Evolutionary conservation across 169 alveolate species (phyloP), one percentile per base, ranked within the genome.

Genomic region (Miamiensis avidus): DNA sequence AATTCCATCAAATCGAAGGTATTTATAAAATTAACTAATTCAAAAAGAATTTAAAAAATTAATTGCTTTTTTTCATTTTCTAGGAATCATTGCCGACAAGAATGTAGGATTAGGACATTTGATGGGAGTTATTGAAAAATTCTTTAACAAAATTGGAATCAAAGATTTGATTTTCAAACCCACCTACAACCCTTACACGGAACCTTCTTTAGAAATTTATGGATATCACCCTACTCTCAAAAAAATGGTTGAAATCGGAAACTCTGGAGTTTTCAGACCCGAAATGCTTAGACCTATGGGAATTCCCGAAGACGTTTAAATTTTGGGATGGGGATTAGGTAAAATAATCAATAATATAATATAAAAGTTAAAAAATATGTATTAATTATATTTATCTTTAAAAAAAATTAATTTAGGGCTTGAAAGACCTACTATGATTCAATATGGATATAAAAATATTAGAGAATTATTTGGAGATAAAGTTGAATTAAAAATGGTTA

Each of bases 101-200:
- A 95, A 97, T 78, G 91, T 98, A 75, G 98, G 99, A 29, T 91
- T 98, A 30, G 97, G 97, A 20, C 98, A 98, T 89, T 91, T 98
- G 31, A 95, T 98, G 84, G 99, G 99, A 11, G 94, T 98, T 27
- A 89, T 98, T 75, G 91, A 95, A 73, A 95, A 97, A 34, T 98
- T 98, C 94, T 98, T 98, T 89, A 93, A 93, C 65, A 95, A 97
- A 88, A 98, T 98, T 64, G 99, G 99, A n/a, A 97, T 98, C 34
- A 91, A 93, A 11, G 85, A 97, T 77, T 88, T 96, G 76, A 94
- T 94, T 90, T 99, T 98, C 96, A 99, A 99, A 94, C 99, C 99
- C 27, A 99, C 99, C 29, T 99, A 98, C 94, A 99, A 99, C 91
- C 99, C 99, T 28, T 99, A 99, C 93, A 99, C 99, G 33, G 99